These are phyloP conservation scores for Lactuca sativa DNA, from an alignment of 129 eudicot species.

Conservation along the genomic window DNA sequence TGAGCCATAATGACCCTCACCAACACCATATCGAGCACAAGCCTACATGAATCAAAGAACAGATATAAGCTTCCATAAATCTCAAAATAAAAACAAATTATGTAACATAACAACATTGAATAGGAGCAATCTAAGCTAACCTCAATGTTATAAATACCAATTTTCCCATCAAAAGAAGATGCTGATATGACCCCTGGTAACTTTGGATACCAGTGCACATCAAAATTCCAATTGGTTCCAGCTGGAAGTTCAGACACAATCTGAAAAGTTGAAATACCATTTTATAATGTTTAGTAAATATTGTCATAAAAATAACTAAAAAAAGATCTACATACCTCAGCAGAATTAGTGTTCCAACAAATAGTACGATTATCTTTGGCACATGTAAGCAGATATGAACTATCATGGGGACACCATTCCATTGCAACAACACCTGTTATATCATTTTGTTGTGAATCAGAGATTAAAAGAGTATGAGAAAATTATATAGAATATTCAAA, in stretches of 20 bases:
- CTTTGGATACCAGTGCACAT: conserved; percentile 86
- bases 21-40: conserved; percentile 62
- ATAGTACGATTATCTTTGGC: conserved; percentile 92
- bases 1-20: conserved; percentile 57
- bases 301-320: not conserved
- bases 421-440: conserved; percentile 78
- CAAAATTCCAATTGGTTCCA: conserved; percentile 86
- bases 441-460: conserved; percentile 15
- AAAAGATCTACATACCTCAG: conserved; percentile 51
- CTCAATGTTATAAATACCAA: conserved; percentile 85
- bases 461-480: conserved; percentile 13
- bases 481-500: not conserved
- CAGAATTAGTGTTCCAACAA: conserved; percentile 75
- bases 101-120: not conserved
- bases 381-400: conserved; percentile 85
- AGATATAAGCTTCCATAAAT: conserved; percentile 19
- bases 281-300: not conserved
- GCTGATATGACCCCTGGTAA: conserved; percentile 89
- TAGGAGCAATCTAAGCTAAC: conserved; percentile 34
- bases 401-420: conserved; percentile 92
- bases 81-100: not conserved
- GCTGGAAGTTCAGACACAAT: conserved; percentile 83
- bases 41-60: conserved; percentile 53
- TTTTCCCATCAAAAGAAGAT: conserved; percentile 85
- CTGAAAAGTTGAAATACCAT: conserved; percentile 36